Percentiles rank a stretch among this genome's conserved stretches.
Conservation (phyloP, 2,329 filamentous ascomycete species). For the Hymenoscyphus occultus region DNA sequence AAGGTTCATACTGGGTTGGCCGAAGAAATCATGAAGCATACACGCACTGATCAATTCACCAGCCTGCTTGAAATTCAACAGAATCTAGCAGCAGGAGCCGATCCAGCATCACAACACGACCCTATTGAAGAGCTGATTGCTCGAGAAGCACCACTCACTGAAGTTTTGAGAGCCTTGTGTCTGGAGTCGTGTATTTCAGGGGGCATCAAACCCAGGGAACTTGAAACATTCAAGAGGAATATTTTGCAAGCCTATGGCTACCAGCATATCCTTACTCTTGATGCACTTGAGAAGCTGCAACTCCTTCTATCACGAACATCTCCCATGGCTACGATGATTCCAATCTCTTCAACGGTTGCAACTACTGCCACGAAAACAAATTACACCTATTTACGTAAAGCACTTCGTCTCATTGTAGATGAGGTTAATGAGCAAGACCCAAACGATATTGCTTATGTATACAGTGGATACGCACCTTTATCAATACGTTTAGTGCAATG, state of each 20-base stretch:
- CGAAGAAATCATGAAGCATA: conserved; percentile 93
- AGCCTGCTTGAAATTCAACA: conserved; percentile 91
- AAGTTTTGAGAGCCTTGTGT: conserved; percentile 80
- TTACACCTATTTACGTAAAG: conserved; percentile 83
- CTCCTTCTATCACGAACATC: conserved; percentile 76
- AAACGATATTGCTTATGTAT: conserved; percentile 95
- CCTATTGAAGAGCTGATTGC: conserved; percentile 93
- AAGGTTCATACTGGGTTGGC: conserved; percentile 88
- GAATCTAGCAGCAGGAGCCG: conserved; percentile 85
- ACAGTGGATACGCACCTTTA: conserved; percentile 92
- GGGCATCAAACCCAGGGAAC: conserved; percentile 82
- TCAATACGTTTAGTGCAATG: conserved; percentile 90
- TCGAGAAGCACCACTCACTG: conserved; percentile 75
- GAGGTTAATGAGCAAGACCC: conserved; percentile 95
- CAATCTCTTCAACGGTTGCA: conserved; percentile 60
- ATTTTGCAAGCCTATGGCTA: conserved; percentile 92
- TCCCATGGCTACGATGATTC: conserved; percentile 76
- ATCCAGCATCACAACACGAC: conserved; percentile 85
- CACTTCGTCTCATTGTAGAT: conserved; percentile 85
- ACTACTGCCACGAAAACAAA: conserved; percentile 73
- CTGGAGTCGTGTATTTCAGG: conserved; percentile 88
- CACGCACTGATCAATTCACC: conserved; percentile 83
- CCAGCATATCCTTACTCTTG: conserved; percentile 87
- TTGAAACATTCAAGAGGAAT: conserved; percentile 83
- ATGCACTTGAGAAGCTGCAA: conserved; percentile 84